phyloP scores from a whole-genome alignment of 345 rosid genomes.

The Salix brachista region DNA sequence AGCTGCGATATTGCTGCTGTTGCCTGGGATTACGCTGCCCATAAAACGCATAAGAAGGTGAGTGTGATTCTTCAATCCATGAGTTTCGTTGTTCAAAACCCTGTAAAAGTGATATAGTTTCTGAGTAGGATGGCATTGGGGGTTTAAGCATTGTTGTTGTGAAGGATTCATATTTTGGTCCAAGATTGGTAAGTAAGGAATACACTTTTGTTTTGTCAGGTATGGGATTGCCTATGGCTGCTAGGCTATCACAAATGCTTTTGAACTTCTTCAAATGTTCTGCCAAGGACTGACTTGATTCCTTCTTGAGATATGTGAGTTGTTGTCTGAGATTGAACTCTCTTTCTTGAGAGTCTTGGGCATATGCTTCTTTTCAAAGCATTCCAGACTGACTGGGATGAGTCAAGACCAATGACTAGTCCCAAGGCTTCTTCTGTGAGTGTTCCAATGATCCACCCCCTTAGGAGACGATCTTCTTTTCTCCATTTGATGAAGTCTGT shows the following conservation, averaged over 20 bases:
- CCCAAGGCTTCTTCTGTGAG: neutral
- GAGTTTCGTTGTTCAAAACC: neutral
- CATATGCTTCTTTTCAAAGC: neutral
- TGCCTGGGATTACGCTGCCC: too few relatives aligned
- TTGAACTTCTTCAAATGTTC: neutral
- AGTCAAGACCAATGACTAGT: neutral
- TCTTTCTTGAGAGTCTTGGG: neutral
- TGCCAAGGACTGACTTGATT: neutral
- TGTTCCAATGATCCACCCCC: conserved; percentile 1
- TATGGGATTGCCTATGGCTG: neutral
- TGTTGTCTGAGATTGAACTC: neutral
- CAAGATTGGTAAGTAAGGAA: neutral
- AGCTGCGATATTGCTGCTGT: neutral
- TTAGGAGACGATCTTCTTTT: neutral
- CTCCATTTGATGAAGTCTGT: neutral
- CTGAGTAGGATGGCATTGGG: neutral
- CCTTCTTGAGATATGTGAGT: neutral
- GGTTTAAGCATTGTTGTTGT: neutral
- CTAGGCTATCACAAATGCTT: neutral
- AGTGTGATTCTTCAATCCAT: neutral
- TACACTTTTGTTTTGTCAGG: neutral
- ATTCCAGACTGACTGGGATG: neutral
- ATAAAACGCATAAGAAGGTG: neutral
- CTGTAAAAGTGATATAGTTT: neutral
- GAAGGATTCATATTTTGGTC: neutral